Percentiles rank a stretch among this genome's conserved stretches.
Conservation (phyloP, 225 moss, liverwort and hornwort species). For the Thuidium tamariscinum region DNA sequence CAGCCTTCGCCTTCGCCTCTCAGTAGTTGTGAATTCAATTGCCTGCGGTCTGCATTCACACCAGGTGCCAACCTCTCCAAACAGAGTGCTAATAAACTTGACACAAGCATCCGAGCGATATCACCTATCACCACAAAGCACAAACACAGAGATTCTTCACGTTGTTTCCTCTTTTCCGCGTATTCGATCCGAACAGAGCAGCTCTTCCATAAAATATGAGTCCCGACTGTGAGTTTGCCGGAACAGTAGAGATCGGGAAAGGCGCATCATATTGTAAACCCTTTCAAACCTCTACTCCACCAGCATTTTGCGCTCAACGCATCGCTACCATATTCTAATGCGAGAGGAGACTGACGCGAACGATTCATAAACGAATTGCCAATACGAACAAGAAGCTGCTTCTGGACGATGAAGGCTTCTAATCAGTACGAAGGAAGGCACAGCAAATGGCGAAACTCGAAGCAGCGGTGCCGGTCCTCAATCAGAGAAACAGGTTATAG, state of each 20-base stretch:
- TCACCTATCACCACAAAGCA: not conserved
- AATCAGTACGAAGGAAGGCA: not conserved
- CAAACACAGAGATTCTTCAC: not conserved
- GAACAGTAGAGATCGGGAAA: constrained; percentile 4
- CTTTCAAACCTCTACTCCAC: not conserved
- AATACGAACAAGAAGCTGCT: not conserved
- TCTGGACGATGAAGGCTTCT: not conserved
- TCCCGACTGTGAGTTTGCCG: not conserved
- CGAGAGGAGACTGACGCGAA: not conserved
- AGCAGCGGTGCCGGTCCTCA: not conserved
- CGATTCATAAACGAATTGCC: not conserved
- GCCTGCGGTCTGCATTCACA: not conserved
- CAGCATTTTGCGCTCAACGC: not conserved
- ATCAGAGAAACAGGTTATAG: not conserved
- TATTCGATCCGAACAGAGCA: not conserved
- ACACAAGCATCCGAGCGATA: not conserved
- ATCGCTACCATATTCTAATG: not conserved
- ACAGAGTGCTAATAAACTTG: not conserved
- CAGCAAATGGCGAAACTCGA: not conserved
- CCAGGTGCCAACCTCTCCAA: not conserved
- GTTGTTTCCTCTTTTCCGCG: not conserved
- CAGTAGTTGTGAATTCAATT: not conserved
- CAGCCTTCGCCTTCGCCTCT: not conserved
- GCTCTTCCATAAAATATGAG: not conserved
- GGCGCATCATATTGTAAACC: not conserved